Base-by-base conservation (phyloP, 352 stramenopile genomes). In the Globisporangium cylindrosporum region DNA sequence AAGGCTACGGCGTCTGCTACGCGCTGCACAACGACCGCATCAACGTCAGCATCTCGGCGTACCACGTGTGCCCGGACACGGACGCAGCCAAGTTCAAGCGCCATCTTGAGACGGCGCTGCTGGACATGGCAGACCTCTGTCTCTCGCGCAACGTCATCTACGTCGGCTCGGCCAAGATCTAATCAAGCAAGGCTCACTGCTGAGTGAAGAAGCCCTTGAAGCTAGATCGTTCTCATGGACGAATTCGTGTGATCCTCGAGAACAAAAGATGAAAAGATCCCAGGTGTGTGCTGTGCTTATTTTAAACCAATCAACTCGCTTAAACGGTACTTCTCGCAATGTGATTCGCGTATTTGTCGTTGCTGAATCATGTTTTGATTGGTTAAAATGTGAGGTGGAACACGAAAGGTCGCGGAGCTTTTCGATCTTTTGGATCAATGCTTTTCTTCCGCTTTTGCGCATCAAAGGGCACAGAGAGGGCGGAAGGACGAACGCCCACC, bases 1-100 rank as follows among this genome's bases (percentile, higher is more conserved):
- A 99, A 68, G 97, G 97, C 62, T 96, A 99, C 64, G 97, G 97
- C 41, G 83, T 99, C 38, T 98, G 92, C 70, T 99, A 99, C 78
- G 96, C 93, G 7, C 86, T 99, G 48, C 94, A 98, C 75, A 88
- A 94, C 6, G 88, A 97, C 56, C 86, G 86, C 68, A 97, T 98
- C 74, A 95, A 98, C 73, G 96, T 99, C 77, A 98, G 92, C 71
- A 95, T 99, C 63, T 97, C 95, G 32, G 86, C 84, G 54, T 94
- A 98, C 69, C 85, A 93, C 69, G 95, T 77, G 59, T 90, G 74
- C 71, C 75, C 77, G 29, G 82, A 92, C 64, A 94, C 89, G 36
- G 88, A 91, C 62, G 90, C 95, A 12, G 69, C 85, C 43, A 80
- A 84, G 32, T 91, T 98, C 70, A 97, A 91, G 72, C 88, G 96